These are phyloP conservation scores for Cyberlindnera sargentensis DNA, from an alignment of 805 yeast species.

Conservation along the genomic window DNA sequence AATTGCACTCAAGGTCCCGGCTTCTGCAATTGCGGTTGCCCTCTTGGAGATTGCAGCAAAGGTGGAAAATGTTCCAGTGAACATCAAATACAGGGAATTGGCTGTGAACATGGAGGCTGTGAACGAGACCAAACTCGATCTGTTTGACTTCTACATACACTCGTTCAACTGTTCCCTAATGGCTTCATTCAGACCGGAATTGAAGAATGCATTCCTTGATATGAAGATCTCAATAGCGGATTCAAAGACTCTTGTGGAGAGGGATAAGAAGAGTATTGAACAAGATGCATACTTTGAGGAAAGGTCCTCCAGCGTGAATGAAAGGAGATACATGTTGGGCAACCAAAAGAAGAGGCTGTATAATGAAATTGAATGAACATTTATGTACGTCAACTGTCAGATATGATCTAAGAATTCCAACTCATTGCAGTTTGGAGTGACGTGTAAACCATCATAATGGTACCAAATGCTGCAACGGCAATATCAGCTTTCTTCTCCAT, in stretches of 20 bases:
- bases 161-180: conserved; percentile 45
- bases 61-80: conserved; percentile 29
- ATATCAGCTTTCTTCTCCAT: conserved; percentile 4
- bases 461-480: conserved; percentile 3
- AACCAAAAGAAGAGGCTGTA: conserved; percentile 41
- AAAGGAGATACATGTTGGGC: conserved; percentile 46
- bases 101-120: conserved; percentile 22
- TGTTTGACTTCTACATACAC: conserved; percentile 56
- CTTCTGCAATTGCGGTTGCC: conserved; percentile 69
- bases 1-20: conserved; percentile 59
- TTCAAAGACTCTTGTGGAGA: conserved; percentile 23
- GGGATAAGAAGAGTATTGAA: conserved; percentile 24
- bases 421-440: conserved; percentile 4
- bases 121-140: conserved; percentile 45
- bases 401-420: conserved; percentile 4
- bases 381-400: too few species aligned
- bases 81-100: conserved; percentile 7
- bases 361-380: conserved; percentile 23
- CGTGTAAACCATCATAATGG: conserved; percentile 13
- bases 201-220: conserved; percentile 30
- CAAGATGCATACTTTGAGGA: conserved; percentile 38
- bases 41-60: conserved; percentile 54
- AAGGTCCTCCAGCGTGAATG: conserved; percentile 33
- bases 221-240: conserved; percentile 40
- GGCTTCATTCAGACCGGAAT: conserved; percentile 31